Evolutionary conservation across 139 green algal species (phyloP), one percentile per base, ranked within the genome.

Genomic region (Tetradesmus lagerheimii): DNA sequence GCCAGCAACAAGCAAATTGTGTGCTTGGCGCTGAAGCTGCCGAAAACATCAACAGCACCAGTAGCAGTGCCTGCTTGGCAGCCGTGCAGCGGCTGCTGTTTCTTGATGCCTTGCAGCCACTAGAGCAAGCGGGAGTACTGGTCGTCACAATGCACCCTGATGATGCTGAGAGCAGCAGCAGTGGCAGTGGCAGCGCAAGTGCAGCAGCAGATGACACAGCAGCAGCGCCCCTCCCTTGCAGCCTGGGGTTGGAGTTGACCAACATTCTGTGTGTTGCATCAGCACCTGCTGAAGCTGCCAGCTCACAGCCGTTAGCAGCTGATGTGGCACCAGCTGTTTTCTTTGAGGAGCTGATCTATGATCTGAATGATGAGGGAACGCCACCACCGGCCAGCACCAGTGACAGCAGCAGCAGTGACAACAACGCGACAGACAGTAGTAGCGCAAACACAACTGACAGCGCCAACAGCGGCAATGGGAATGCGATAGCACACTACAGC

Each of bases 211-310:
- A 18, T 18, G 45, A 39, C 29, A 27, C 50, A 16, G 62, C 57
- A 14, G 62, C 29, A 38, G 62, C 23, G 12, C 50, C 29, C 29
- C 38, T 86, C 16, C 87, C 87, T 5, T 90, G 87, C 57, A 83
- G 41, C 43, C 82, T 81, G 57, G 38, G 14, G 11, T 39, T 35
- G 16, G 25, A 39, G 9, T 35, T 81, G 37, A 39, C 15, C 38
- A 86, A 80, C 37, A 57, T 90, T n/a, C 27, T 90, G n/a, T 90
- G 87, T 39, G 77, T 90, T 31, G 53, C 34, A 1, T 11, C 77
- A 25, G 29, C 77, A 37, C 16, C 18, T 20, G 29, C 66, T 29
- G 25, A 23, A 27, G 50, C 29, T 23, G n/a, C 71, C n/a, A 34
- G 34, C 66, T 37, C 29, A 31, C 15, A 50, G 25, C 20, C 50